Percentiles rank a stretch among this genome's conserved stretches.
phyloP scores from a whole-genome alignment of 805 yeast species.

The Myxozyma geophila region DNA sequence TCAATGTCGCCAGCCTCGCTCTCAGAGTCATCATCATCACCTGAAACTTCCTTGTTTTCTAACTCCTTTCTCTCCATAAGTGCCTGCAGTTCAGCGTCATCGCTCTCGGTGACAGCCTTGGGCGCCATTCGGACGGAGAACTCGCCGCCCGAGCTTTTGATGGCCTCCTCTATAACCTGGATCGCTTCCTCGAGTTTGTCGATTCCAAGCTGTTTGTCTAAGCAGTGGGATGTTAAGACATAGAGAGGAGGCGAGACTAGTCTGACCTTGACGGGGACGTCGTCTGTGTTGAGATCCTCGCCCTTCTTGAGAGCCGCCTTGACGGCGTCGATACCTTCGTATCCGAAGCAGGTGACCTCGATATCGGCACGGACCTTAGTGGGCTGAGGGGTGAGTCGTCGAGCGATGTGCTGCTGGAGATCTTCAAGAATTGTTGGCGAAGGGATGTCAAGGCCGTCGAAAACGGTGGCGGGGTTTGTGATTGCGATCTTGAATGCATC shows the following conservation, averaged over 20 bases:
- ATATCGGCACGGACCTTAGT: conserved; percentile 98
- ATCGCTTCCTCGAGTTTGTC: conserved; percentile 79
- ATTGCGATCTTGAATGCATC: conserved; percentile 97
- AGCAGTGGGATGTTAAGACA: conserved; percentile 88
- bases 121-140: conserved; percentile 97
- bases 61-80: conserved; percentile 90
- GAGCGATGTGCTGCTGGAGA: conserved; percentile 81
- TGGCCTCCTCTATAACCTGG: conserved; percentile 69
- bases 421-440: conserved; percentile 77
- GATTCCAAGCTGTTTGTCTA: conserved; percentile 89
- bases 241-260: conserved; percentile 97
- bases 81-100: conserved; percentile 96
- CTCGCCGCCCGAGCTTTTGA: conserved; percentile 76
- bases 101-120: conserved; percentile 97
- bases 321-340: conserved; percentile 98
- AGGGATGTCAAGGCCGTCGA: conserved; percentile 77
- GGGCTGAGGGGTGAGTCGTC: conserved; percentile 97
- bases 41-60: conserved; percentile 83
- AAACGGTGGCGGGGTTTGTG: conserved; percentile 81
- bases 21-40: conserved; percentile 58
- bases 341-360: conserved; percentile 94
- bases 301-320: conserved; percentile 86
- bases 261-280: conserved; percentile 87
- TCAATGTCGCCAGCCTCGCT: conserved; percentile 40
- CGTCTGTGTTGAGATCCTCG: conserved; percentile 80